Percentiles rank a stretch among this genome's conserved stretches.
Conservation (phyloP, 176 grass and related monocot species). For the Aegilops tauschii region DNA sequence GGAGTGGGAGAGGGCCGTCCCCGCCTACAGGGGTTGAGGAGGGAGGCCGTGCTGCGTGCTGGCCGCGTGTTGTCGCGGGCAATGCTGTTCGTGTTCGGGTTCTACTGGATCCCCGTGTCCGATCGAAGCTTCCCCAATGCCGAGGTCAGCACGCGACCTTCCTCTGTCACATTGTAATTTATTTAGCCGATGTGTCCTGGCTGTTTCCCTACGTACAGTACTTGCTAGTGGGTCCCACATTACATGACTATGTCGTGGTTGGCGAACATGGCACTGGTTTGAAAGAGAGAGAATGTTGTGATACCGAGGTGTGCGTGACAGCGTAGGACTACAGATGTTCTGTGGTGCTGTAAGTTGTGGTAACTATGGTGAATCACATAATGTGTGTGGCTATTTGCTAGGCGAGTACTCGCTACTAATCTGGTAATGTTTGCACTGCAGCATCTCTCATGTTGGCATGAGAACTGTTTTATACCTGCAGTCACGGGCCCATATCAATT, state of each 20-base stretch:
- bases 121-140: constrained; percentile 21
- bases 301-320: neutral
- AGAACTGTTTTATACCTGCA: neutral
- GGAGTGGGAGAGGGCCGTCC: constrained; percentile 35
- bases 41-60: constrained; percentile 39
- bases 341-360: neutral
- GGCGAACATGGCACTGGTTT: neutral
- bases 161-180: neutral
- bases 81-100: constrained; percentile 89
- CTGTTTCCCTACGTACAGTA: neutral
- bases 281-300: neutral
- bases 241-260: neutral
- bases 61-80: constrained; percentile 58
- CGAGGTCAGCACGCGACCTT: constrained; percentile 31
- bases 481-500: neutral
- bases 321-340: neutral
- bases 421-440: neutral
- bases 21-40: constrained; percentile 58
- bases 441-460: neutral
- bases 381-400: neutral
- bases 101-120: constrained; percentile 75
- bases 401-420: neutral
- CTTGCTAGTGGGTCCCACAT: neutral
- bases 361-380: neutral
- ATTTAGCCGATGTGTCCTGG: neutral